A percentile compares a stretch with the other conserved stretches of the same genome.
Evolutionary conservation across 2,329 filamentous ascomycete species (phyloP).

Genomic region (Diplodia mutila): DNA sequence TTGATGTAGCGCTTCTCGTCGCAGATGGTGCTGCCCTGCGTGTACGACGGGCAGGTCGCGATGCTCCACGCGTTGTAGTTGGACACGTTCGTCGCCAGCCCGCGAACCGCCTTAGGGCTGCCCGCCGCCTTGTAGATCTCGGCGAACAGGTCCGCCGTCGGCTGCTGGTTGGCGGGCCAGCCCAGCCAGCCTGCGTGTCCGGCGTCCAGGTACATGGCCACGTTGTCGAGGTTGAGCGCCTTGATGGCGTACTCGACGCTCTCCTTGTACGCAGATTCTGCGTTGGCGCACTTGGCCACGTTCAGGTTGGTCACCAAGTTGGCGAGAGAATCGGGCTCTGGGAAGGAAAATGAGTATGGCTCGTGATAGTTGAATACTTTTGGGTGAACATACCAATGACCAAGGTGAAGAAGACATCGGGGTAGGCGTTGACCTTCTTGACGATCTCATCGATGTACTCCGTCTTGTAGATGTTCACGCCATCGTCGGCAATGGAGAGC

Average conservation of each 20-base stretch:
- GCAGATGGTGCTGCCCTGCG: conserved; percentile 53
- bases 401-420: conserved; percentile 56
- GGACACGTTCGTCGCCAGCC: conserved; percentile 60
- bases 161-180: conserved; percentile 62
- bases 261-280: conserved; percentile 59
- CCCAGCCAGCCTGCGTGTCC: conserved; percentile 68
- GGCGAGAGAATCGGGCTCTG: conserved; percentile 63
- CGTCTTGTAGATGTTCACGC: conserved; percentile 54
- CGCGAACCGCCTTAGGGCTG: conserved; percentile 53
- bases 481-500: conserved; percentile 58
- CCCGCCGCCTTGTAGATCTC: conserved; percentile 53
- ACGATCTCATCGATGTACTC: conserved; percentile 60
- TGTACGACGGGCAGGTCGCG: conserved; percentile 50
- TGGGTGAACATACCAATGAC: conserved; percentile 48
- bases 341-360: not conserved
- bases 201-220: conserved; percentile 66
- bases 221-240: conserved; percentile 63
- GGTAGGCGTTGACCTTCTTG: conserved; percentile 56
- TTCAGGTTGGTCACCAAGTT: conserved; percentile 66
- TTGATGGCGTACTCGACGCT: conserved; percentile 61
- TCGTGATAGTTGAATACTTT: not conserved
- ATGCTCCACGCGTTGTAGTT: conserved; percentile 63
- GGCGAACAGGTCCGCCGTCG: conserved; percentile 55
- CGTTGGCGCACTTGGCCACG: conserved; percentile 58
- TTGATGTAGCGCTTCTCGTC: conserved; percentile 60